Evolutionary conservation across 805 yeast species (phyloP), one percentile per base, ranked within the genome.

Genomic region (Lachancea lanzarotensis): DNA sequence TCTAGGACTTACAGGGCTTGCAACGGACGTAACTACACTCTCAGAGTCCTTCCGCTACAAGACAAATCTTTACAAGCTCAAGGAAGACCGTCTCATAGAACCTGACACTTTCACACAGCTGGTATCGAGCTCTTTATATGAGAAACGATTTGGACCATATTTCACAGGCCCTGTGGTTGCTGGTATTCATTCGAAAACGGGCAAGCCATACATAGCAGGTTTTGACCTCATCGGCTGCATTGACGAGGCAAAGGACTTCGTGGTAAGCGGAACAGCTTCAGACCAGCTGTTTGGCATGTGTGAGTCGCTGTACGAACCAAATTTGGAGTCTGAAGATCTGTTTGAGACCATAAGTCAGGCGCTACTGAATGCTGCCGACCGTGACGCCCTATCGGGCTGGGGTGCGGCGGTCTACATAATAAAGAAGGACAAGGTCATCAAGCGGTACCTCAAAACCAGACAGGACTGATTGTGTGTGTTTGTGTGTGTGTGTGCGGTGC

Each of bases 231-330:
- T 93, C 62, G 99, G 99, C 12, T 88, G 97, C 70, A 89, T 93
- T 55, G 98, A 93, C 65, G 85, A 76, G 58, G 95, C 97, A 43
- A 78, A 87, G 56, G 98, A 93, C 68, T 93, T 93, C 63, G 87
- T 87, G 27, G 98, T 93, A 15, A 74, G 89, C 50, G 99, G 99
- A 47, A 93, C 98, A 1, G 97, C 97, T 5, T 69, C 88, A n/a
- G 96, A 91, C 62, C 98, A 93, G 71, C 73, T 93, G 46, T 93
- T 83, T 62, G 99, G 99, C 66, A 91, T 93, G 97, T 95, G 98
- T 69, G 99, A 93, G 70, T 78, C 95, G 11, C 73, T 93, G 47
- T 95, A 89, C 68, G 98, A 93, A 68, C 97, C 98, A 35, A 72
- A 85, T 59, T 73, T 95, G 55, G 97, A 80, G 64, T 89, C 98